A percentile compares a stretch with the other conserved stretches of the same genome.
Conservation (phyloP, 2,329 filamentous ascomycete species). For the Trichoderma sp. region DNA sequence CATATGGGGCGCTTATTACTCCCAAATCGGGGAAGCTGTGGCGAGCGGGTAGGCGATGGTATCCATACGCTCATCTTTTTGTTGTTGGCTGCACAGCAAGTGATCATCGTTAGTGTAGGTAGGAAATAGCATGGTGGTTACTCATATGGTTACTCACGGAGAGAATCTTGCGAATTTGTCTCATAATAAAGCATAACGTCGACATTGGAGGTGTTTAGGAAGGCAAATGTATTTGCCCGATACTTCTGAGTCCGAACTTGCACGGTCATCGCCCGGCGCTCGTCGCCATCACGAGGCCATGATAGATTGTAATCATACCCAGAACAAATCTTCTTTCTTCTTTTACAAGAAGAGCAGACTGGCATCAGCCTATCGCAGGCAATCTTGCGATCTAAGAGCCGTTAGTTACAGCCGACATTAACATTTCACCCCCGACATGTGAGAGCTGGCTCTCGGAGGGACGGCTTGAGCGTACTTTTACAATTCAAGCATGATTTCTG, state of each 20-base stretch:
- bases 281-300: conserved; percentile 13
- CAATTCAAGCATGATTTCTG: conserved; percentile 17
- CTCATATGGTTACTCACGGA: not conserved
- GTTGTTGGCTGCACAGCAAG: not conserved
- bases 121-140: not conserved
- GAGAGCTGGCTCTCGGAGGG: not conserved
- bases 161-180: not conserved
- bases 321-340: conserved; percentile 12
- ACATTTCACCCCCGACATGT: not conserved
- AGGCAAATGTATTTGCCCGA: not conserved
- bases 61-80: not conserved
- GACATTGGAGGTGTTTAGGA: conserved; percentile 3
- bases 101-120: not conserved
- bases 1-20: not conserved
- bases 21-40: conserved; percentile 8
- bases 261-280: conserved; percentile 3
- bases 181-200: conserved; percentile 13
- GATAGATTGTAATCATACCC: conserved; percentile 17
- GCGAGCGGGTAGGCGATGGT: not conserved
- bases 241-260: not conserved
- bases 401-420: not conserved
- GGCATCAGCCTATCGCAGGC: conserved; percentile 15
- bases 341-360: conserved; percentile 9
- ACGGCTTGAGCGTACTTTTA: conserved; percentile 4
- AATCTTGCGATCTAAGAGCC: conserved; percentile 10